Conservation (phyloP, 495 filamentous ascomycete species). For the Aspergillus taichungensis region DNA sequence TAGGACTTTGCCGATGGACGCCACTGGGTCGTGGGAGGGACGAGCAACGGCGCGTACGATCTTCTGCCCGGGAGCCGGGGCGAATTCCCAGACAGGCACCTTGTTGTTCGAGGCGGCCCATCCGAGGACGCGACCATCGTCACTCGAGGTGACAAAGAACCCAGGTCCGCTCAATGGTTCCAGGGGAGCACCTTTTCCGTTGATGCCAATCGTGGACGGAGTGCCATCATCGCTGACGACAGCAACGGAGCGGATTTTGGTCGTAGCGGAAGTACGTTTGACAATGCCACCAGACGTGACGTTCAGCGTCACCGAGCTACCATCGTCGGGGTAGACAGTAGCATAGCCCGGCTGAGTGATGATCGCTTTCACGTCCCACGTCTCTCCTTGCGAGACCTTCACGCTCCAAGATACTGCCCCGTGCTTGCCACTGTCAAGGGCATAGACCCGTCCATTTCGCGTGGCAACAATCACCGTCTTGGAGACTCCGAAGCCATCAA, state of each 20-base stretch:
- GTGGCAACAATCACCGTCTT: slow-evolving; percentile 80
- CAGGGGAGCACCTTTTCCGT: slow-evolving; percentile 28
- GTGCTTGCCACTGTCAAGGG: slow-evolving; percentile 65
- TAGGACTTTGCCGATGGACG: slow-evolving; percentile 89
- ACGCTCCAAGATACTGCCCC: slow-evolving; percentile 69
- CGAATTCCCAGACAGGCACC: slow-evolving; percentile 64
- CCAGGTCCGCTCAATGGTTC: slow-evolving; percentile 18
- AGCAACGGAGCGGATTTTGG: slow-evolving; percentile 26
- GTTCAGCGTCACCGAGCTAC: slow-evolving; percentile 49
- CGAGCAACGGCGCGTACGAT: slow-evolving; percentile 58
- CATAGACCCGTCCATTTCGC: slow-evolving; percentile 66
- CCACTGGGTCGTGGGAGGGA: slow-evolving; percentile 74
- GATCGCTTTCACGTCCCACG: slow-evolving; percentile 64
- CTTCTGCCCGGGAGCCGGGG: slow-evolving; percentile 54
- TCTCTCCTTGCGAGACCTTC: slow-evolving; percentile 47
- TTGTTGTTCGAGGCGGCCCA: slow-evolving; percentile 39
- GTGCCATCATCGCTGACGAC: slow-evolving; percentile 18
- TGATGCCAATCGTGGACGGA: slow-evolving; percentile 18
- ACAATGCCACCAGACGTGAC: slow-evolving; percentile 48
- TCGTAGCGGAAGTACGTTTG: slow-evolving; percentile 23
- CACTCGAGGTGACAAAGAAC: slow-evolving; percentile 53
- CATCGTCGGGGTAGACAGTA: slow-evolving; percentile 48
- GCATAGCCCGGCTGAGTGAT: slow-evolving; percentile 47
- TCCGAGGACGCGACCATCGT: slow-evolving; percentile 54
- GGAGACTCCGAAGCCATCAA: slow-evolving; percentile 80